Base-by-base conservation (phyloP, 495 filamentous ascomycete species). In the Choiromyces venosus region DNA sequence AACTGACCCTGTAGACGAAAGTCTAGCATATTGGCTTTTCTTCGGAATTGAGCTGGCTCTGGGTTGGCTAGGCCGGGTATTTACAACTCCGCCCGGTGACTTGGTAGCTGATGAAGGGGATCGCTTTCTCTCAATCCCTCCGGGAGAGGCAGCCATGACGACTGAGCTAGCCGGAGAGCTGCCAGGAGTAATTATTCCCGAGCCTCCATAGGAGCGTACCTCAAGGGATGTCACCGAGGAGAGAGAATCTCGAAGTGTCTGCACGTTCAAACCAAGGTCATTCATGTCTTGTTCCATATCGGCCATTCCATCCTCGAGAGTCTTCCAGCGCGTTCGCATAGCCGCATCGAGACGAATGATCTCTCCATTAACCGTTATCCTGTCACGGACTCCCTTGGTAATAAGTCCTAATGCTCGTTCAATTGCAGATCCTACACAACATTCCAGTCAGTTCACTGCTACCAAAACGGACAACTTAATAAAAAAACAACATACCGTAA, bases 291-390 rank as follows among this genome's bases (percentile, higher is more conserved):
- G 71, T 83, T 96, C 91, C 84, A 95, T 88, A 19, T 92, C 90
- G 44, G 84, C 86, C 83, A 95, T 93, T 71, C 91, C 87, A 10
- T 88, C 86, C 75, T 92, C 92, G 67, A 96, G 84, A 6, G 89
- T 88, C 73, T 89, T 87, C 87, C 92, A 94, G 76, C 89, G 90
- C 8, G 88, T 87, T 72, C 90, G 88, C 86, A 97, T 91, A 78
- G 97, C 93, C 10, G 87, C 86, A 77, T 97, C 88, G 37, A 98
- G 84, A 21, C 92, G 87, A 37, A 97, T 81, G 72, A 97, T 93
- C 83, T 99, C 95, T 37, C 95, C 94, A 78, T 98, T 97, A 65
- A 98, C 92, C 2, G 94, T 97, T 46, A 96, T 83, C 19, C 95
- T 89, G 76, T 97, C 93, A 78, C 91, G 91, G 74, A 97, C 90